Evolutionary conservation across 139 green algal species (phyloP).

Genomic region (Closterium sp.): DNA sequence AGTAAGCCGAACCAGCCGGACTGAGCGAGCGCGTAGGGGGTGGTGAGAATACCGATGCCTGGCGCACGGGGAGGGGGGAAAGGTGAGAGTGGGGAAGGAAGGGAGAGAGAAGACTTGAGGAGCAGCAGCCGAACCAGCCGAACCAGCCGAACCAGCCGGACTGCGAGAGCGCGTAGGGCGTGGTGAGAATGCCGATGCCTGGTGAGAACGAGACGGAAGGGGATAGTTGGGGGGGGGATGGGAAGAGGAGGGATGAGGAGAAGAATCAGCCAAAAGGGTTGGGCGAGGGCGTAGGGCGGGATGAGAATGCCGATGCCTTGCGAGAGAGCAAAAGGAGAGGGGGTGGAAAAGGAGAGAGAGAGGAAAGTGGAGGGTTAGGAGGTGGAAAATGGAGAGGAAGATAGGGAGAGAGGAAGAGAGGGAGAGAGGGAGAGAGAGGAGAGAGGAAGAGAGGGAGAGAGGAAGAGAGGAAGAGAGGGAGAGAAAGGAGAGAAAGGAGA

Average conservation of each 20-base stretch:
- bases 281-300: too few species aligned
- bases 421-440: too few species aligned
- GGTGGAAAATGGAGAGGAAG: neutral
- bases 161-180: neutral
- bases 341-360: neutral
- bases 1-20: slow-evolving; percentile 18
- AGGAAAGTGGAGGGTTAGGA: neutral
- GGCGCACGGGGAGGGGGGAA: neutral
- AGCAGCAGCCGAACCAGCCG: too few species aligned
- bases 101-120: neutral
- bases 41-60: slow-evolving; percentile 33
- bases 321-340: too few species aligned
- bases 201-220: neutral
- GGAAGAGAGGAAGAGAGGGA: too few species aligned
- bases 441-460: too few species aligned
- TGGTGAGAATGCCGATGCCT: neutral
- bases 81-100: neutral
- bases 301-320: too few species aligned
- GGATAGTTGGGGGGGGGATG: neutral
- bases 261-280: too few species aligned
- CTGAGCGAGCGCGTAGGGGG: slow-evolving; percentile 24
- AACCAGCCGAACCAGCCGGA: neutral
- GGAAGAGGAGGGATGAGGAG: neutral
- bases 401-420: too few species aligned
- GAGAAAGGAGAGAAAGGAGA: too few species aligned